These are phyloP conservation scores for Chytriomyces hyalinus DNA, from an alignment of 192 early-diverging fungal genomes.

Conservation along the genomic window DNA sequence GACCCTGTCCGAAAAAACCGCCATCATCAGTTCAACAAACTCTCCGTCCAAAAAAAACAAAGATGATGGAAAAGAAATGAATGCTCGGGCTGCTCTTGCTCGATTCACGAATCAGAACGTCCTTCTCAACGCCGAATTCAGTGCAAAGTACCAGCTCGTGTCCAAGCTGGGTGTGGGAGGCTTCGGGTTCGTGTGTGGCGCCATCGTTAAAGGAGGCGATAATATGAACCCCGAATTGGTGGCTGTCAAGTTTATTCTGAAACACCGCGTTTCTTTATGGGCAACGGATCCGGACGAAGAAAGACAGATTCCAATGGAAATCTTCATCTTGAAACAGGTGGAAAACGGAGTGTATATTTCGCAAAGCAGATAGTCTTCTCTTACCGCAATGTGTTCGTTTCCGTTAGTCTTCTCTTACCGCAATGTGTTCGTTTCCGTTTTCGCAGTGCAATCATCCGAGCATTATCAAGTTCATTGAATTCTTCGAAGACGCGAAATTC, in stretches of 20 bases:
- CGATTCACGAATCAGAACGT: neutral
- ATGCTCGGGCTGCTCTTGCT: neutral
- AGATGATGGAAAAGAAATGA: too few relatives aligned
- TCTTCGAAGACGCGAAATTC: constrained; percentile 49
- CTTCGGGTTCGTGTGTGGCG: constrained; percentile 78
- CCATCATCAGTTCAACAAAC: too few relatives aligned
- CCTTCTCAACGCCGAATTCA: neutral
- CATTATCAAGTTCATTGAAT: constrained; percentile 52
- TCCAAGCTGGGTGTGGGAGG: constrained; percentile 73
- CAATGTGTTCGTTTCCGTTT: neutral
- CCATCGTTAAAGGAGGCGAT: constrained; percentile 30
- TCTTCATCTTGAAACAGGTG: constrained; percentile 54
- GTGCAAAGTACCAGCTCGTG: neutral
- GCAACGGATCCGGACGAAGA: constrained; percentile 39
- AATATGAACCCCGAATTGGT: constrained; percentile 35
- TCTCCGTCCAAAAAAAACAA: too few relatives aligned
- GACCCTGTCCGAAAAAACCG: too few relatives aligned
- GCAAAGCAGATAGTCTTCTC: neutral
- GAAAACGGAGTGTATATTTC: constrained; percentile 4
- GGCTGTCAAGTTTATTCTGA: constrained; percentile 62
- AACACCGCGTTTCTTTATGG: constrained; percentile 48
- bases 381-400: neutral
- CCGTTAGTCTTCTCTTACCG: neutral
- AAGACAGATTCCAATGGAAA: constrained; percentile 51
- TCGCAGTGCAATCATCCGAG: constrained; percentile 44